Conservation (phyloP, 1,284 basidiomycete genomes). For the Sporisorium sorghi region DNA sequence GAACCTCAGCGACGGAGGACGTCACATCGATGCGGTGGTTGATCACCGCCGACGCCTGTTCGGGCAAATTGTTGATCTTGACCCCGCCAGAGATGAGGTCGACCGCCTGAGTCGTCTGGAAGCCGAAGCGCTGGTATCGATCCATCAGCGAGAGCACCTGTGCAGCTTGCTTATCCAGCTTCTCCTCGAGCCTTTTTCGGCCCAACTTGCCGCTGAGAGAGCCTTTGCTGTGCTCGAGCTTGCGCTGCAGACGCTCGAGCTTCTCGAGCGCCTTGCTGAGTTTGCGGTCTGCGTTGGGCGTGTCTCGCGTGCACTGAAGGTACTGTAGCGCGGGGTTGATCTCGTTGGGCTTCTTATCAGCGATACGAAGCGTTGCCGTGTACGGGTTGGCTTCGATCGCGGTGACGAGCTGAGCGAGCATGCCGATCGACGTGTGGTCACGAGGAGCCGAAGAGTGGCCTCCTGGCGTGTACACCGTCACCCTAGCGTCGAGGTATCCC, state of each 20-base stretch:
- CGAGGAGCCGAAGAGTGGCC: constrained; percentile 79
- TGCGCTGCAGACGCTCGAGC: constrained; percentile 69
- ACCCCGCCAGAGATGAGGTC: constrained; percentile 78
- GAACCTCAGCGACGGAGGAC: constrained; percentile 72
- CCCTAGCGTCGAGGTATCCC: constrained; percentile 72
- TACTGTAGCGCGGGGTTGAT: constrained; percentile 71
- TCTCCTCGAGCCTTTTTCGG: constrained; percentile 1
- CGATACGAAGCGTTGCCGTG: constrained; percentile 65
- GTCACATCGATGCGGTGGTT: constrained; percentile 75
- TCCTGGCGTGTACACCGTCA: constrained; percentile 71
- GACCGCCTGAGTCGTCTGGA: constrained; percentile 79
- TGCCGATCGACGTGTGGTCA: constrained; percentile 74
- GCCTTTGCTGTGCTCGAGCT: neutral
- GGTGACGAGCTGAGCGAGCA: constrained; percentile 75
- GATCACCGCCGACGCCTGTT: constrained; percentile 73
- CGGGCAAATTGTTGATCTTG: constrained; percentile 77
- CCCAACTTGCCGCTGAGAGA: neutral
- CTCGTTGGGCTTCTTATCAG: constrained; percentile 22
- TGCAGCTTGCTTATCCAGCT: constrained; percentile 21
- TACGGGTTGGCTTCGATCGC: constrained; percentile 75
- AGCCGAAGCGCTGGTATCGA: constrained; percentile 70
- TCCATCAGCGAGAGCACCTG: constrained; percentile 17
- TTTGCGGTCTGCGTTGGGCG: constrained; percentile 71
- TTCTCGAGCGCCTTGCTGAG: constrained; percentile 71
- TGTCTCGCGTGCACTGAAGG: constrained; percentile 73